A percentile compares a stretch with the other conserved stretches of the same genome.
phyloP scores from a whole-genome alignment of 768 basidiomycete genomes.

The Termitomyces sp. region DNA sequence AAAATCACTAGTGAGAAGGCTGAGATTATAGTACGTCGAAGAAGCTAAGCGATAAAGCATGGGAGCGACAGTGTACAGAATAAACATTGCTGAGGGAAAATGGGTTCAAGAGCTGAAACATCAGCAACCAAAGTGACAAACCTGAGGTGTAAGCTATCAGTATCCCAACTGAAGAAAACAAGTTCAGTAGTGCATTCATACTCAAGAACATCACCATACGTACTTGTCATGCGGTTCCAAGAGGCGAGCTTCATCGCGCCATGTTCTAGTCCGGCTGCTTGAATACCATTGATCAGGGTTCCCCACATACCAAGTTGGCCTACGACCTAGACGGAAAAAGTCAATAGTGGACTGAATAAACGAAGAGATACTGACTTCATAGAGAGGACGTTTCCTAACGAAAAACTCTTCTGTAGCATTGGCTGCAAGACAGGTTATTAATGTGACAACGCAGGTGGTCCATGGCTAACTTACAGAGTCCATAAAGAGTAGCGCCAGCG shows the following conservation, averaged over 20 bases:
- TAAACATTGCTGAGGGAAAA: conserved; percentile 59
- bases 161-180: conserved; percentile 32
- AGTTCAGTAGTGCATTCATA: conserved; percentile 1
- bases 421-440: conserved; percentile 34
- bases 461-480: conserved; percentile 57
- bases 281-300: conserved; percentile 70
- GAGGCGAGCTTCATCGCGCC: conserved; percentile 54
- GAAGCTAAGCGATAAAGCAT: conserved; percentile 81
- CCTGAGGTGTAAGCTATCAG: conserved; percentile 34
- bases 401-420: conserved; percentile 89
- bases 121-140: conserved; percentile 14
- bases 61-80: conserved; percentile 84
- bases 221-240: conserved; percentile 72
- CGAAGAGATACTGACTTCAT: conserved; percentile 43
- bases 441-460: neutral
- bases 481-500: conserved; percentile 79
- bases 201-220: conserved; percentile 18
- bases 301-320: conserved; percentile 88
- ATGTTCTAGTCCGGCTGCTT: conserved; percentile 74
- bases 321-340: conserved; percentile 44
- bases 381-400: conserved; percentile 72
- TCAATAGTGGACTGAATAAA: neutral
- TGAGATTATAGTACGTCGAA: conserved; percentile 81
- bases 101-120: neutral
- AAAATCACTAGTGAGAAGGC: conserved; percentile 83